These are phyloP conservation scores for Zangia roseola DNA, from an alignment of 768 basidiomycete genomes.

Conservation along the genomic window DNA sequence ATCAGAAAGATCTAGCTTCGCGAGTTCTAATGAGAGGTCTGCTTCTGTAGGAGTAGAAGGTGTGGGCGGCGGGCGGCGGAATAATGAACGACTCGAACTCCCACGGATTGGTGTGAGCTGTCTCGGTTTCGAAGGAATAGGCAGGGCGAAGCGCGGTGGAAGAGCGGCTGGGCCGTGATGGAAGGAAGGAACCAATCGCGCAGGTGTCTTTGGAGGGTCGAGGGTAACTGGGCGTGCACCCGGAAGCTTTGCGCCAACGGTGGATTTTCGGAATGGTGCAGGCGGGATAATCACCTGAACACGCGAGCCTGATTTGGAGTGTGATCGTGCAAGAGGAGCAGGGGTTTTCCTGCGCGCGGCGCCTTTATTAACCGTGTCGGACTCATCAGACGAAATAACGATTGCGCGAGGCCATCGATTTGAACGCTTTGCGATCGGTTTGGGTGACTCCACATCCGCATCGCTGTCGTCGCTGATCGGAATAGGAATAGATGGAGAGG, in stretches of 20 bases:
- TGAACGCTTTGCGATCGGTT: slow-evolving; percentile 8
- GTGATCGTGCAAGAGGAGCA: slow-evolving; percentile 10
- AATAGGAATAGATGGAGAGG: slow-evolving; percentile 19
- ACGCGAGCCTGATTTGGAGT: slow-evolving; percentile 18
- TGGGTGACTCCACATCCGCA: slow-evolving; percentile 24
- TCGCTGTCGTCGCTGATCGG: slow-evolving; percentile 30
- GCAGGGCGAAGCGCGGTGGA: slow-evolving; percentile 7
- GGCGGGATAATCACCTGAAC: slow-evolving; percentile 46
- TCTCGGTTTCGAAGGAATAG: slow-evolving; percentile 41
- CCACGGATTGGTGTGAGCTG: slow-evolving; percentile 68
- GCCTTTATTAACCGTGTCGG: slow-evolving; percentile 34
- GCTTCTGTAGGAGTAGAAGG: slow-evolving; percentile 55
- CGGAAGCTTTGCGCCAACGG: slow-evolving; percentile 14
- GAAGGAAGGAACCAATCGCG: neutral
- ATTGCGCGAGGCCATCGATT: slow-evolving; percentile 20
- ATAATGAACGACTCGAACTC: slow-evolving; percentile 33
- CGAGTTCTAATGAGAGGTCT: slow-evolving; percentile 39
- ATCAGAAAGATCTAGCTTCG: slow-evolving; percentile 45
- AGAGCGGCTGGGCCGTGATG: neutral
- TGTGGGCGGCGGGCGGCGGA: slow-evolving; percentile 46
- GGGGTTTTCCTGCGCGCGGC: slow-evolving; percentile 2
- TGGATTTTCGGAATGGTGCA: slow-evolving; percentile 24
- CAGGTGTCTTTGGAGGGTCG: slow-evolving; percentile 4
- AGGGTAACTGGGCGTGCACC: neutral
- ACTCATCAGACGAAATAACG: slow-evolving; percentile 49